Percentiles rank a stretch among this genome's conserved stretches.
These are phyloP conservation scores for Echinochloa phyllopogon DNA, from an alignment of 176 grass and related monocot genomes.

Conservation along the genomic window DNA sequence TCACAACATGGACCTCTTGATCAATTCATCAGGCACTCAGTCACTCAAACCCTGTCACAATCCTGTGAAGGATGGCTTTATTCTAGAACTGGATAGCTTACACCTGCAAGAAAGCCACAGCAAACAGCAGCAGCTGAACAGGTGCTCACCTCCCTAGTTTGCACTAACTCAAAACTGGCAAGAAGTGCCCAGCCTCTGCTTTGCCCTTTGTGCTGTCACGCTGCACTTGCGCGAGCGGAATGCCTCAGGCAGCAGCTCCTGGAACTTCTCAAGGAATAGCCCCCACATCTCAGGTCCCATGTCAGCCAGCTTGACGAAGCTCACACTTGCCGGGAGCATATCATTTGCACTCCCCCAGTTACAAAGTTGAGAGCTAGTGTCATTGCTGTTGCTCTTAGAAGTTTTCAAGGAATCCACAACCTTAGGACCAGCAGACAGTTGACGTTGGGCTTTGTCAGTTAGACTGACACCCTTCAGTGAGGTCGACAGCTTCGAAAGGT, in stretches of 20 bases:
- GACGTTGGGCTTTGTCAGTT: conserved; percentile 57
- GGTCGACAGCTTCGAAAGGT: conserved; percentile 70
- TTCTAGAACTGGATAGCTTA: conserved; percentile 44
- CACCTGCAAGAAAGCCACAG: conserved; percentile 47
- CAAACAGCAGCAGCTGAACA: conserved; percentile 48
- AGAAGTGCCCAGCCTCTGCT: conserved; percentile 85
- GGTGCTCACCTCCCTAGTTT: conserved; percentile 35
- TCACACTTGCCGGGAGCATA: conserved; percentile 58
- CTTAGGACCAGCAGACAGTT: conserved; percentile 43
- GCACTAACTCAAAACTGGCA: conserved; percentile 87
- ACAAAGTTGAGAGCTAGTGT: conserved; percentile 41
- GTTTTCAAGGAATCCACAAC: conserved; percentile 26
- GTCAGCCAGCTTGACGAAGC: conserved; percentile 75
- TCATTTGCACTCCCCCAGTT: conserved; percentile 73
- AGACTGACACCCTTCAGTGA: conserved; percentile 67
- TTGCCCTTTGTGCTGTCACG: conserved; percentile 55
- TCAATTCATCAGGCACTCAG: conserved; percentile 33
- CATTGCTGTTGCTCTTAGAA: conserved; percentile 39
- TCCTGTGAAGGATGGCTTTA: conserved; percentile 55
- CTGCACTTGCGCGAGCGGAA: conserved; percentile 49
- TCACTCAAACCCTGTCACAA: conserved; percentile 36
- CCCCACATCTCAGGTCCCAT: conserved; percentile 67
- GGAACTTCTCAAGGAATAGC: conserved; percentile 88
- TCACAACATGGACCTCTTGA: conserved; percentile 46
- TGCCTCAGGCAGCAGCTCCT: conserved; percentile 61